Conservation (phyloP, 257 asterid species). For the Capsicum pubescens region DNA sequence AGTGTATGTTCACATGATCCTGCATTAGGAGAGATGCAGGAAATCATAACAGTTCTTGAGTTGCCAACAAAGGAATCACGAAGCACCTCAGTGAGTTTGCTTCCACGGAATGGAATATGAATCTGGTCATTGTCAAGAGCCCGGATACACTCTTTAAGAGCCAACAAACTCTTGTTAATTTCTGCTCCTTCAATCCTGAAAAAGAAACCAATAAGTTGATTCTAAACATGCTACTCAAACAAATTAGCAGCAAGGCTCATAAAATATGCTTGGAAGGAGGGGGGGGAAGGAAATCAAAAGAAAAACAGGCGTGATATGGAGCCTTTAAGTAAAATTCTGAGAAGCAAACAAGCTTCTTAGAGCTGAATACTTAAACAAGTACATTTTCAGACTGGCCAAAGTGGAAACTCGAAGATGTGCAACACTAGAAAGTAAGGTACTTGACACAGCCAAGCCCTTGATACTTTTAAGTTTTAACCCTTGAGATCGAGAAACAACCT, state of each 20-base stretch:
- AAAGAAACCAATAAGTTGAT: background rate
- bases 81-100: conserved; percentile 98
- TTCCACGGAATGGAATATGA: conserved; percentile 99
- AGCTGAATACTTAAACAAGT: background rate
- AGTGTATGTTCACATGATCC: conserved; percentile 99
- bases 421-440: background rate
- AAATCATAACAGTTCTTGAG: conserved; percentile 98
- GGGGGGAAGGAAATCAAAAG: background rate
- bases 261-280: background rate
- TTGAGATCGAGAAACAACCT: background rate
- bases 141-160: conserved; percentile 97
- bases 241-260: conserved; percentile 8
- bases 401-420: conserved; percentile 9
- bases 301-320: background rate
- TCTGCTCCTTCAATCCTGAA: conserved; percentile 99
- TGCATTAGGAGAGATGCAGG: conserved; percentile 98
- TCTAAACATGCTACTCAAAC: background rate
- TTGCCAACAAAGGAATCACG: conserved; percentile 99
- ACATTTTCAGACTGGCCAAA: background rate
- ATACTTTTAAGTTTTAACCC: conserved; percentile 12
- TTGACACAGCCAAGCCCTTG: conserved; percentile 10
- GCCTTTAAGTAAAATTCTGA: background rate
- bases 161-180: conserved; percentile 96
- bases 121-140: conserved; percentile 99
- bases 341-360: background rate